Evolutionary conservation across 139 green algal genomes (phyloP).

Genomic region (Chlorella sorokiniana): DNA sequence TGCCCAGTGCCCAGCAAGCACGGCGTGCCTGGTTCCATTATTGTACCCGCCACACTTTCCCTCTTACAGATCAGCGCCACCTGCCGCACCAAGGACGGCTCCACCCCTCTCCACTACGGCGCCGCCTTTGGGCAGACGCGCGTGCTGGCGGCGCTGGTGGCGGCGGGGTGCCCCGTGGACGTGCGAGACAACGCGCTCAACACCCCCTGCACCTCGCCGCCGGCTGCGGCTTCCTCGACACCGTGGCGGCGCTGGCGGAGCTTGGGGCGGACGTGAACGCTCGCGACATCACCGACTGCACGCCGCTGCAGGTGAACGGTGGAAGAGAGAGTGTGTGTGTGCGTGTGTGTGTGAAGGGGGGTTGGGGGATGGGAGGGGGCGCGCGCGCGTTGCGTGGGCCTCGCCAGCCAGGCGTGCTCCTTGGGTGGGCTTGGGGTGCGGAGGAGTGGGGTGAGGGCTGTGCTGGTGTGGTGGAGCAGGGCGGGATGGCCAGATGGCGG

Average conservation of each 20-base stretch:
- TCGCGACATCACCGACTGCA: constrained; percentile 61
- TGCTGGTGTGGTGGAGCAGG: too few species aligned
- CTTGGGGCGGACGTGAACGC: constrained; percentile 58
- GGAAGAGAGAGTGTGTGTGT: too few species aligned
- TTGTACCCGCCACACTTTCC: neutral
- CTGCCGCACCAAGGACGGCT: constrained; percentile 57
- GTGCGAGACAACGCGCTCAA: constrained; percentile 59
- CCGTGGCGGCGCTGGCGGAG: constrained; percentile 51
- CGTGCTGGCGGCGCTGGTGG: constrained; percentile 53
- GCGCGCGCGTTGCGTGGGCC: too few species aligned
- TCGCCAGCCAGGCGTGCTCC: too few species aligned
- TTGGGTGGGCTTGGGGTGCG: too few species aligned
- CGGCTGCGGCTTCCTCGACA: constrained; percentile 69
- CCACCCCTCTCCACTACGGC: constrained; percentile 63
- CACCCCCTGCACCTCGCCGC: constrained; percentile 70
- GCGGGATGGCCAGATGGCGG: too few species aligned
- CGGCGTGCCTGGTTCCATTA: too few species aligned
- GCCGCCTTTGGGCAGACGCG: constrained; percentile 66
- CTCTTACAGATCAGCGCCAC: constrained; percentile 7
- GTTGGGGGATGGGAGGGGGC: too few species aligned
- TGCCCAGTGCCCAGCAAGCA: too few species aligned
- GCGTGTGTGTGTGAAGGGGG: too few species aligned
- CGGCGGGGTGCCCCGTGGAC: constrained; percentile 55
- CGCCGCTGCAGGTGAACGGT: constrained; percentile 41
- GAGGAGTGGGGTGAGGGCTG: too few species aligned